Evolutionary conservation across 2,329 filamentous ascomycete genomes (phyloP).

Genomic region (Botrytis hyacinthi): DNA sequence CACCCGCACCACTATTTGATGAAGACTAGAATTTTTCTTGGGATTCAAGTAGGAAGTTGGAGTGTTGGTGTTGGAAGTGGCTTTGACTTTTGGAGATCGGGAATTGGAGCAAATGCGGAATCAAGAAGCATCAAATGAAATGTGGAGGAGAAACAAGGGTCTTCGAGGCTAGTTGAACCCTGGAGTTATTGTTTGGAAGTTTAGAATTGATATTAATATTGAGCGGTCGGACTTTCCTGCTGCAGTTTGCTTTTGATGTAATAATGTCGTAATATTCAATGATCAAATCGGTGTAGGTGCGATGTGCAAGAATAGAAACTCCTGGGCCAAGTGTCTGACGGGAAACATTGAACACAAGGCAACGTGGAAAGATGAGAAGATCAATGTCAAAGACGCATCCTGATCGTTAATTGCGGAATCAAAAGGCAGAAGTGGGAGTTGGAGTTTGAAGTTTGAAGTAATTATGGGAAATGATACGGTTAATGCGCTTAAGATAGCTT

Average conservation of each 20-base stretch:
- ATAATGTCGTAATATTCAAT: background rate
- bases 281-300: background rate
- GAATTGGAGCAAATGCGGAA: background rate
- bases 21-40: background rate
- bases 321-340: background rate
- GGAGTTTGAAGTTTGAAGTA: no score
- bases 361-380: background rate
- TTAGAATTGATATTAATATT: background rate
- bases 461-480: conserved; percentile 3
- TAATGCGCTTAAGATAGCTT: conserved; percentile 5
- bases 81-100: background rate
- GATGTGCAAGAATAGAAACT: background rate
- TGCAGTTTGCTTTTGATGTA: background rate
- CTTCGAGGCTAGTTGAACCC: background rate
- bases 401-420: background rate
- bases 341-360: background rate
- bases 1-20: background rate
- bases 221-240: conserved; percentile 6
- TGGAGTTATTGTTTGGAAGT: background rate
- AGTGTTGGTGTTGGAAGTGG: conserved; percentile 9
- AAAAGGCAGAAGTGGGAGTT: background rate
- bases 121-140: background rate
- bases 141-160: conserved; percentile 18
- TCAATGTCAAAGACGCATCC: background rate
- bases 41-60: background rate